Base-by-base conservation (phyloP, 2,329 filamentous ascomycete genomes). In the Hypoxylon sp. region DNA sequence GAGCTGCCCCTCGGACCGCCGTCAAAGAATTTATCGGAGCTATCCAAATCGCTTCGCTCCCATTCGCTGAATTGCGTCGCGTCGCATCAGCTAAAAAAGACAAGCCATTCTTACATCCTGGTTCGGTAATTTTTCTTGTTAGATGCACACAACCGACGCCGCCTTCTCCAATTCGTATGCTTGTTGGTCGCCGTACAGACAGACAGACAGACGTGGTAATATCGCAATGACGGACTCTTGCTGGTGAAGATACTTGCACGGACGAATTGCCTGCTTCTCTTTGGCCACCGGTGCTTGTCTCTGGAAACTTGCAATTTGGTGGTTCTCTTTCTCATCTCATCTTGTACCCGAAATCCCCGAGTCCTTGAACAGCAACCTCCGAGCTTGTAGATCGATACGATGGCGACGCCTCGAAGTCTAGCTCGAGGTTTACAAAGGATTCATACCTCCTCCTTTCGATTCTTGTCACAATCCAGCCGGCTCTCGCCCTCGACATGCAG, bases 1-100 rank as follows among this genome's bases (percentile, higher is more conserved):
- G 64, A 68, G 28, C 38, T 45, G 44, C 26, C n/a, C 38, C 57
- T 60, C 66, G 62, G 62, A 18, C 51, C 54, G 54, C 54, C 16
- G n/a, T 40, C 46, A 22, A 49, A 67, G 48, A 57, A 52, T 68
- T 72, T 72, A 71, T 74, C 72, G 72, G 70, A 73, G 68, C 68
- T 74, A 68, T 63, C 46, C 24, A 61, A 68, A 68, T 69, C 53
- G 56, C 51, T 32, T 57, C 30, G 30, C 60, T 64, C 58, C 55
- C n/a, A 69, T 67, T 63, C 53, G 66, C 49, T 18, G 20, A 58
- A 52, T 64, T 57, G 18, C 44, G 56, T 63, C 62, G 65, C 61
- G 36, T 67, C 57, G 61, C 66, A 67, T 67, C 42, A 42, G 36
- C 38, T n/a, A n/a, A n/a, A n/a, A 20, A 49, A 36, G 20, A 9